phyloP scores from a whole-genome alignment of 176 grass and related monocot species.

The Lolium multiflorum region DNA sequence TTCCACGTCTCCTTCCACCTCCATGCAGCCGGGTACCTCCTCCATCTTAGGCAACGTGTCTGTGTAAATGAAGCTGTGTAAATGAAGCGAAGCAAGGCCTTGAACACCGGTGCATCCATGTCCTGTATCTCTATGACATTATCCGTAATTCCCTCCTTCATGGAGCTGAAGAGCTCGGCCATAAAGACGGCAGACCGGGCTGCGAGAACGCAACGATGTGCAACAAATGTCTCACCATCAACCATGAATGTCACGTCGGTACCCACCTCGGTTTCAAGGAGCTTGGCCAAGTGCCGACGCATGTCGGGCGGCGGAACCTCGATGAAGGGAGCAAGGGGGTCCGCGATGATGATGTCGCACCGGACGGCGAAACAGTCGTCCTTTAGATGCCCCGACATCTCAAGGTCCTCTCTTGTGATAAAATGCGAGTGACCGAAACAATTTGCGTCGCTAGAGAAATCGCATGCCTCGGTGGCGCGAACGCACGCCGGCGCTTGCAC shows the following conservation, averaged over 20 bases:
- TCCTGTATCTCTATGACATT: conserved; percentile 29
- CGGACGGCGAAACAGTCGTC: background rate
- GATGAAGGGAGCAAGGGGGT: background rate
- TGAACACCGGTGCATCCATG: conserved; percentile 44
- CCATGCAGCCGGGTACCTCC: too few species aligned
- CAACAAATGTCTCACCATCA: background rate
- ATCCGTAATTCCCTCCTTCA: background rate
- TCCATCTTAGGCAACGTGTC: conserved; percentile 35
- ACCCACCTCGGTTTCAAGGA: conserved; percentile 18
- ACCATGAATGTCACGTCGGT: conserved; percentile 40
- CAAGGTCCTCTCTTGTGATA: background rate
- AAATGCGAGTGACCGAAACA: background rate
- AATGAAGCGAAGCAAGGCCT: background rate
- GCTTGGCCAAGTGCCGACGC: conserved; percentile 8
- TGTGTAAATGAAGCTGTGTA: background rate
- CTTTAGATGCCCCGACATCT: background rate
- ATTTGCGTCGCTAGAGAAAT: background rate
- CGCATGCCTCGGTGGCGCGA: background rate
- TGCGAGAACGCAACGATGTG: conserved; percentile 6
- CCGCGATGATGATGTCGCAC: background rate
- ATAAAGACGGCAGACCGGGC: background rate
- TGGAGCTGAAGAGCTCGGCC: background rate
- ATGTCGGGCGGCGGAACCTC: conserved; percentile 12
- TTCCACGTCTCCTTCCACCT: too few species aligned
- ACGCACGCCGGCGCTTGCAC: background rate